A percentile compares a stretch with the other conserved stretches of the same genome.
Evolutionary conservation across 352 stramenopile genomes (phyloP).

Genomic region (Globisporangium emineosum): DNA sequence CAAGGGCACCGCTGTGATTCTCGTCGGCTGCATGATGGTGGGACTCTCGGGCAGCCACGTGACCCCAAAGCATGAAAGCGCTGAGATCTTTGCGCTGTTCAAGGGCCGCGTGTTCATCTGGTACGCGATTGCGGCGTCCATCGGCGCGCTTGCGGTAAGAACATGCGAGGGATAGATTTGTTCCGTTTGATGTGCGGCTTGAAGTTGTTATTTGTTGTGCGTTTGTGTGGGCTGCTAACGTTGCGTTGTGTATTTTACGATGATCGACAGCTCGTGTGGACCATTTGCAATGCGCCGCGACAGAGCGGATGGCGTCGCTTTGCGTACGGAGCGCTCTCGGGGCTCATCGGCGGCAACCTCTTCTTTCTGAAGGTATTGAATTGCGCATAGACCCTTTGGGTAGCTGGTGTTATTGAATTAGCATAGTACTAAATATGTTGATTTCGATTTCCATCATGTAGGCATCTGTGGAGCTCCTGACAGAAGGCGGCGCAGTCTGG

Average conservation of each 20-base stretch:
- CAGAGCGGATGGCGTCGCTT: conserved; percentile 75
- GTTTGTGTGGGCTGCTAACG: neutral
- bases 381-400: neutral
- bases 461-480: conserved; percentile 78
- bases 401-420: neutral
- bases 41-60: conserved; percentile 78
- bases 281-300: conserved; percentile 62
- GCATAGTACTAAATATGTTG: neutral
- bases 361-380: conserved; percentile 79
- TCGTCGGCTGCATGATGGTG: conserved; percentile 72
- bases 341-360: conserved; percentile 80
- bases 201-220: neutral
- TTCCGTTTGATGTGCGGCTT: neutral
- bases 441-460: conserved; percentile 13
- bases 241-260: neutral
- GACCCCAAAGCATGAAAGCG: conserved; percentile 70
- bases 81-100: conserved; percentile 80
- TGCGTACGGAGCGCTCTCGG: conserved; percentile 75
- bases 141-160: conserved; percentile 42
- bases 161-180: neutral
- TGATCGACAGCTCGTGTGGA: conserved; percentile 55
- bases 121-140: conserved; percentile 51
- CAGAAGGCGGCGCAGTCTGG: conserved; percentile 73
- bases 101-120: conserved; percentile 65
- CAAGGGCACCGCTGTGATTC: conserved; percentile 68